These are phyloP conservation scores for Rhizopus sp. DNA, from an alignment of 371 early-diverging fungal species.

Conservation along the genomic window DNA sequence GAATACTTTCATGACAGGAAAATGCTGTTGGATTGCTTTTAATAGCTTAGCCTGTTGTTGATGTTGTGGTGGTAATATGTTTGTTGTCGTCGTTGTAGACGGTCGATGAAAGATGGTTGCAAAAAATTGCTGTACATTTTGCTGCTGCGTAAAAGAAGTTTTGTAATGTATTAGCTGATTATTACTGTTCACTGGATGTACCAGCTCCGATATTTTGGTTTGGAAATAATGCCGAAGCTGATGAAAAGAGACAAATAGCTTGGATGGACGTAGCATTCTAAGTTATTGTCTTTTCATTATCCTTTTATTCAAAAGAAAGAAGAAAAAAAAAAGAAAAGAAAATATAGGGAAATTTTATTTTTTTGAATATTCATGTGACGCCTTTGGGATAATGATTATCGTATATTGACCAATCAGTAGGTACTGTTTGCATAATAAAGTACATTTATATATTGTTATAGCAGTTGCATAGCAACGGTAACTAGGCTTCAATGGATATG, in stretches of 20 bases:
- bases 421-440: too few species aligned
- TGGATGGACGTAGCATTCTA: constrained; percentile 30
- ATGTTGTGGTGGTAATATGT: constrained; percentile 9
- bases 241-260: constrained; percentile 34
- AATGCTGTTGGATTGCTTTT: constrained; percentile 22
- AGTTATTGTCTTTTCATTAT: constrained; percentile 3
- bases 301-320: constrained; percentile 2
- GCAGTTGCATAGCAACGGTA: too few species aligned
- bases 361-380: background rate
- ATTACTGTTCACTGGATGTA: constrained; percentile 7
- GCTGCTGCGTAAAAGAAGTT: constrained; percentile 20
- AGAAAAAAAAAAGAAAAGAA: background rate
- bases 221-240: constrained; percentile 38
- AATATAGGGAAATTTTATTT: background rate
- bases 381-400: too few species aligned
- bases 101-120: constrained; percentile 3
- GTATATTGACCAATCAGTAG: too few species aligned
- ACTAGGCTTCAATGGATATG: too few species aligned
- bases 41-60: constrained; percentile 12
- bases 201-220: constrained; percentile 31
- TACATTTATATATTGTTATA: too few species aligned
- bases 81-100: background rate
- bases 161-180: constrained; percentile 3
- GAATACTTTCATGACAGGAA: constrained; percentile 30
- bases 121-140: constrained; percentile 8